A percentile compares a stretch with the other conserved stretches of the same genome.
These are phyloP conservation scores for Anthracocystis walkeri DNA, from an alignment of 1,284 basidiomycete species.

Conservation along the genomic window DNA sequence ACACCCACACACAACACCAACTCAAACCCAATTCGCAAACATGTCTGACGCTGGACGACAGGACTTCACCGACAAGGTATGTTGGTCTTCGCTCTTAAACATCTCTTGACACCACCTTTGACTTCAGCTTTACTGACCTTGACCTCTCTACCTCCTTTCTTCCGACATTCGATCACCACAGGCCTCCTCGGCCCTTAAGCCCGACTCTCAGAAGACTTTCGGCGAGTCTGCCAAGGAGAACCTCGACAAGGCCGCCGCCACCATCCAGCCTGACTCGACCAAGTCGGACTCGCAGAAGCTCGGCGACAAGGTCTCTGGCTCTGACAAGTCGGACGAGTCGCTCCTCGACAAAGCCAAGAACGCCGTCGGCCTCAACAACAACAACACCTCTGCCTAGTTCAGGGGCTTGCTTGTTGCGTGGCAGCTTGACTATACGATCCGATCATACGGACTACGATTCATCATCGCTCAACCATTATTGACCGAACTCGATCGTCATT, in stretches of 20 bases:
- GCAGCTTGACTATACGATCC: background rate
- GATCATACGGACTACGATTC: background rate
- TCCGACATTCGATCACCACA: background rate
- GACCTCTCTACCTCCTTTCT: background rate
- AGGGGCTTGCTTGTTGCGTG: background rate
- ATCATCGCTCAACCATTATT: background rate
- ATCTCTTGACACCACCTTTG: background rate
- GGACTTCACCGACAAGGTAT: slow-evolving; percentile 55
- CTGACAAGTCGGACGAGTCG: slow-evolving; percentile 52
- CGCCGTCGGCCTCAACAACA: slow-evolving; percentile 53
- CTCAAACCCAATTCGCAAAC: slow-evolving; percentile 19
- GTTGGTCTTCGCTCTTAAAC: background rate
- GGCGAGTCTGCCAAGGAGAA: slow-evolving; percentile 58
- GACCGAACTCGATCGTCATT: background rate
- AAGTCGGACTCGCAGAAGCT: slow-evolving; percentile 70
- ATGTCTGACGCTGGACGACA: slow-evolving; percentile 60
- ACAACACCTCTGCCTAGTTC: slow-evolving; percentile 23
- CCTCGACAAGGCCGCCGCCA: slow-evolving; percentile 60
- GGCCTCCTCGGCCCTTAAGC: slow-evolving; percentile 55
- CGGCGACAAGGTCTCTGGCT: slow-evolving; percentile 74
- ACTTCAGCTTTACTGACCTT: slow-evolving; percentile 9
- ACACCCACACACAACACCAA: slow-evolving; percentile 11
- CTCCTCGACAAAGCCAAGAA: slow-evolving; percentile 60
- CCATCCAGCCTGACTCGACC: slow-evolving; percentile 70
- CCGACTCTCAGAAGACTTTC: slow-evolving; percentile 54